These are phyloP conservation scores for Cymbopogon flexuosus DNA, from an alignment of 202 grass and related monocot species.

Conservation along the genomic window DNA sequence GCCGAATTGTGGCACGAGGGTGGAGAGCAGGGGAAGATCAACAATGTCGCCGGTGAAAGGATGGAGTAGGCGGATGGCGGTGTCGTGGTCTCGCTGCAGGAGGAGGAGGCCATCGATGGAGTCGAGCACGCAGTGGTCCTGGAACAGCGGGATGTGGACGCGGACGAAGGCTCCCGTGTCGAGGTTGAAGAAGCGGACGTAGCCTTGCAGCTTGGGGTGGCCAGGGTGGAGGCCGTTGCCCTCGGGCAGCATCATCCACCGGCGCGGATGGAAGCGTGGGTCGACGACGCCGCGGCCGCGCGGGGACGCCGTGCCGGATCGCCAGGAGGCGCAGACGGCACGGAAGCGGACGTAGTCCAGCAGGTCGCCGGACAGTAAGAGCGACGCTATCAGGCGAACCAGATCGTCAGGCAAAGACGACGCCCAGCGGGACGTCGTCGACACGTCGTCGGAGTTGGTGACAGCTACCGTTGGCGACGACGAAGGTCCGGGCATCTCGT, in stretches of 20 bases:
- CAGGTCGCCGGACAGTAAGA: not conserved
- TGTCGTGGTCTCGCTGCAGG: not conserved
- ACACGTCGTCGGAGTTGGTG: too few species aligned
- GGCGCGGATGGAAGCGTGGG: not conserved
- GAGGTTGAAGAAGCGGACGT: not conserved
- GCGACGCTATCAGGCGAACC: not conserved
- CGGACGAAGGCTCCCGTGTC: not conserved
- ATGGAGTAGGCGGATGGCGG: not conserved
- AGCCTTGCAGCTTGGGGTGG: not conserved
- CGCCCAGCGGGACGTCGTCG: not conserved
- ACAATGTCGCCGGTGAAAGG: constrained; percentile 14
- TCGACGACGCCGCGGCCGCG: not conserved
- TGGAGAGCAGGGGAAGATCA: not conserved
- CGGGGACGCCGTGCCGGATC: not conserved
- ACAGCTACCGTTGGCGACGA: not conserved
- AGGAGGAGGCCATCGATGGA: not conserved
- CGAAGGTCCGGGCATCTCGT: not conserved
- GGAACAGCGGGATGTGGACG: not conserved
- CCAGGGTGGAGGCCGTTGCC: not conserved
- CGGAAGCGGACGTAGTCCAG: not conserved
- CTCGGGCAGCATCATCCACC: not conserved
- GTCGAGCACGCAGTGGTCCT: not conserved
- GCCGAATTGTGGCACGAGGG: not conserved
- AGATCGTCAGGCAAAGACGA: not conserved
- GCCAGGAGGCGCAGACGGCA: not conserved